Evolutionary conservation across 2,329 filamentous ascomycete species (phyloP).

Genomic region (Phaeoacremonium minimum): DNA sequence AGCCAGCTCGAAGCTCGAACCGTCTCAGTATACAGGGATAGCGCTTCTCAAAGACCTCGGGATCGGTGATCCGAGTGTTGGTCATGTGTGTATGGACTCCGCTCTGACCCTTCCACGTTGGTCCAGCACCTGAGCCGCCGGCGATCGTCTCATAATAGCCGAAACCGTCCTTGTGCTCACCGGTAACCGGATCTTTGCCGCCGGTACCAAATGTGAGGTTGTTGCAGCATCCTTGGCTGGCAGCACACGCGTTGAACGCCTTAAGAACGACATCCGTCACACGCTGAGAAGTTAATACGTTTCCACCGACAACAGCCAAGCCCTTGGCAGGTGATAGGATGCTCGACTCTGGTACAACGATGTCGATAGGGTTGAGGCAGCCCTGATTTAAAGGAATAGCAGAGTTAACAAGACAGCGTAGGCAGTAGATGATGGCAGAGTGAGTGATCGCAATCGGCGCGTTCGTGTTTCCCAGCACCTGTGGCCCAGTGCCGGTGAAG

Average conservation of each 20-base stretch:
- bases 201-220: conserved; percentile 26
- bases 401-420: conserved; percentile 24
- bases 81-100: conserved; percentile 30
- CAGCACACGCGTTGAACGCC: conserved; percentile 18
- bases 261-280: conserved; percentile 22
- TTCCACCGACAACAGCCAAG: conserved; percentile 44
- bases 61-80: conserved; percentile 30
- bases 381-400: conserved; percentile 31
- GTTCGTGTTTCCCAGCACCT: conserved; percentile 29
- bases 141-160: conserved; percentile 31
- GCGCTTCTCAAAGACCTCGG: conserved; percentile 27
- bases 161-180: conserved; percentile 18
- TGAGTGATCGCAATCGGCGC: conserved; percentile 29
- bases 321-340: conserved; percentile 22
- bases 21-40: conserved; percentile 25
- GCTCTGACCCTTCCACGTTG: conserved; percentile 20
- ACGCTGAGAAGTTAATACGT: conserved; percentile 43
- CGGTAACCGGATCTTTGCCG: conserved; percentile 18
- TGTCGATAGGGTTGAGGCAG: conserved; percentile 24
- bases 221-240: conserved; percentile 23
- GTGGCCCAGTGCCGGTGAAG: conserved; percentile 24
- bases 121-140: conserved; percentile 24
- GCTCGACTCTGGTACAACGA: conserved; percentile 20
- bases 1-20: conserved; percentile 21
- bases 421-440: conserved; percentile 30